These are phyloP conservation scores for Hanseniaspora lachancei DNA, from an alignment of 805 yeast genomes.

Conservation along the genomic window DNA sequence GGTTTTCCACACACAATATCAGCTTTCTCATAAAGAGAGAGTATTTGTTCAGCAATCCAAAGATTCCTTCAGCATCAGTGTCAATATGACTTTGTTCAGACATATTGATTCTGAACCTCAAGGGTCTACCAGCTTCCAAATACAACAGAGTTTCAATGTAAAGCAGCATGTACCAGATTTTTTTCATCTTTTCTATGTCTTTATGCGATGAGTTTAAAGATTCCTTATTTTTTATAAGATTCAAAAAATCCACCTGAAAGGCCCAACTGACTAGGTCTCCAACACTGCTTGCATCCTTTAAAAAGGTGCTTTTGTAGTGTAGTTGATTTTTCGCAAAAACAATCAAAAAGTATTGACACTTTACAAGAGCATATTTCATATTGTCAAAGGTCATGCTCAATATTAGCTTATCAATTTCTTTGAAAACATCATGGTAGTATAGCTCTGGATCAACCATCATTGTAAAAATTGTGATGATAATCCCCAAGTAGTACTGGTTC, in stretches of 20 bases:
- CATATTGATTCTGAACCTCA: not conserved
- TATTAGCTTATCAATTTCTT: not conserved
- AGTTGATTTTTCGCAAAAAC: conserved; percentile 1
- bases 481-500: conserved; percentile 5
- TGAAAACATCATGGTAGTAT: conserved; percentile 6
- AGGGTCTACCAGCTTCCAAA: not conserved
- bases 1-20: not conserved
- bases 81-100: not conserved
- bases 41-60: not conserved
- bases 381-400: not conserved
- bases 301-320: not conserved
- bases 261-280: conserved; percentile 1
- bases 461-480: not conserved
- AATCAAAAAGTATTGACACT: not conserved
- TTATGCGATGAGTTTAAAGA: not conserved
- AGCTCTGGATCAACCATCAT: conserved; percentile 8
- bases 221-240: not conserved
- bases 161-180: not conserved
- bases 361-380: not conserved
- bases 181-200: not conserved
- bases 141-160: conserved; percentile 2
- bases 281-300: not conserved
- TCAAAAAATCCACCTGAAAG: not conserved
- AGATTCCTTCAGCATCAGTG: not conserved
- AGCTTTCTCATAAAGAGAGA: not conserved